Conservation (phyloP, 129 eudicot species). For the Gnaphalium uliginosum region DNA sequence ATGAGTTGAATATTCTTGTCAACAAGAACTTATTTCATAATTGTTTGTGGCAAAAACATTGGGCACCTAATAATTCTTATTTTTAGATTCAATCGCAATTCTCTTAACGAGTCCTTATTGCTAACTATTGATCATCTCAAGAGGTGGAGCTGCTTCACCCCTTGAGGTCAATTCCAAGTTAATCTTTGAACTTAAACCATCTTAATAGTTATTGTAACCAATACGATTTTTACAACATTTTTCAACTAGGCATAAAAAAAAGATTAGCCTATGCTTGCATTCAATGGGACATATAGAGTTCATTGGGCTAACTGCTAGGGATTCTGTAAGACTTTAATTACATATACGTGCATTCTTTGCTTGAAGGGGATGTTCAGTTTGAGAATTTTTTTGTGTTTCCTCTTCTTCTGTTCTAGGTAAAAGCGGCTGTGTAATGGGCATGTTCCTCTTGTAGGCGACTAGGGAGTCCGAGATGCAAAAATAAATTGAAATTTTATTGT, state of each 20-base stretch:
- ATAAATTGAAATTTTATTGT: conserved; percentile 65
- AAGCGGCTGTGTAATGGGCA: conserved; percentile 26
- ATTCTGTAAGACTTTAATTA: conserved; percentile 60
- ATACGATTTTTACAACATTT: conserved; percentile 6
- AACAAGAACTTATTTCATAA: conserved; percentile 7
- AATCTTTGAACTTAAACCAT: conserved; percentile 1
- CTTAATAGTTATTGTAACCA: conserved; percentile 1
- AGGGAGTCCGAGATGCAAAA: conserved; percentile 65
- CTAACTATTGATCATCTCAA: conserved; percentile 42
- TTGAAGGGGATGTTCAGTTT: neutral
- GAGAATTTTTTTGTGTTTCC: conserved; percentile 12
- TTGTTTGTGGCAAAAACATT: conserved; percentile 87
- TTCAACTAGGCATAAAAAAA: conserved; percentile 52
- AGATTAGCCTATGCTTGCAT: conserved; percentile 60
- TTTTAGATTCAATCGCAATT: neutral
- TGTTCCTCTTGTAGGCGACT: conserved; percentile 46
- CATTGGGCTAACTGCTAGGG: conserved; percentile 95
- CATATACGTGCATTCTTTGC: conserved; percentile 8
- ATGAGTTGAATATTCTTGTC: too few species aligned
- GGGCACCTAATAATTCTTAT: conserved; percentile 37
- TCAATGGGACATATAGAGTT: conserved; percentile 92
- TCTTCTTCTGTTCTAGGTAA: conserved; percentile 52
- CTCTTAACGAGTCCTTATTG: conserved; percentile 6
- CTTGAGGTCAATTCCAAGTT: conserved; percentile 56
- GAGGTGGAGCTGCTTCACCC: conserved; percentile 91